A percentile compares a stretch with the other conserved stretches of the same genome.
Conservation (phyloP, 108 stramenopile species). For the Nitzschia sp. region DNA sequence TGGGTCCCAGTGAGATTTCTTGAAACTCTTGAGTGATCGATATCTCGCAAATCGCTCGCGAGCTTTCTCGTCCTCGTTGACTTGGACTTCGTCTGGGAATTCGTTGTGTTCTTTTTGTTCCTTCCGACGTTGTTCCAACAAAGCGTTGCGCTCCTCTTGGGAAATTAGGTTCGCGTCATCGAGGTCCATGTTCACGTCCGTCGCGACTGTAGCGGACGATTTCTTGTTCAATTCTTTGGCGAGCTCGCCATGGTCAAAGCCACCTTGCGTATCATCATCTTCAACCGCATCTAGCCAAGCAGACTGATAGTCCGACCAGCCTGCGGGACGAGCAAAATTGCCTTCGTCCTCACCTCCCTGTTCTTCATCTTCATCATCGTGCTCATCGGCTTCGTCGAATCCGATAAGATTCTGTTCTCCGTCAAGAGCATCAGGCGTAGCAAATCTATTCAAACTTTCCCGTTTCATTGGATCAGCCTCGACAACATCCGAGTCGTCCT, state of each 20-base stretch:
- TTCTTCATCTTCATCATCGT: constrained; percentile 42
- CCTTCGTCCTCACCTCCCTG: constrained; percentile 43
- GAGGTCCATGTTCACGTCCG: constrained; percentile 63
- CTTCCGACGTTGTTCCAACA: constrained; percentile 69
- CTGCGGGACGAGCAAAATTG: constrained; percentile 72
- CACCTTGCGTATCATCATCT: constrained; percentile 66
- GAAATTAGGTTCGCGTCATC: constrained; percentile 71
- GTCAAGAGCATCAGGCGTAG: constrained; percentile 88
- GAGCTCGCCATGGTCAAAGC: constrained; percentile 79
- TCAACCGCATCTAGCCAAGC: constrained; percentile 93
- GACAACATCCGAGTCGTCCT: constrained; percentile 26
- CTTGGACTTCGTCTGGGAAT: constrained; percentile 98
- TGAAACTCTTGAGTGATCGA: constrained; percentile 92
- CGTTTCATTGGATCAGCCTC: constrained; percentile 52
- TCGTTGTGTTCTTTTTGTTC: constrained; percentile 85
- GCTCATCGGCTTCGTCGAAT: constrained; percentile 84
- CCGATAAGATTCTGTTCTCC: constrained; percentile 99
- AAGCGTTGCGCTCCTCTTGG: constrained; percentile 56
- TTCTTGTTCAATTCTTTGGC: constrained; percentile 81
- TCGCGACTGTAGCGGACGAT: constrained; percentile 39
- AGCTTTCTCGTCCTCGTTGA: constrained; percentile 85
- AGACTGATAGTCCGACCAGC: constrained; percentile 95
- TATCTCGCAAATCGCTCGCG: constrained; percentile 95
- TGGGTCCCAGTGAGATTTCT: constrained; percentile 94
- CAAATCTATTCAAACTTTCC: constrained; percentile 88